Base-by-base conservation (phyloP, 192 early-diverging fungal species). In the Rhizophagus prolifer region DNA sequence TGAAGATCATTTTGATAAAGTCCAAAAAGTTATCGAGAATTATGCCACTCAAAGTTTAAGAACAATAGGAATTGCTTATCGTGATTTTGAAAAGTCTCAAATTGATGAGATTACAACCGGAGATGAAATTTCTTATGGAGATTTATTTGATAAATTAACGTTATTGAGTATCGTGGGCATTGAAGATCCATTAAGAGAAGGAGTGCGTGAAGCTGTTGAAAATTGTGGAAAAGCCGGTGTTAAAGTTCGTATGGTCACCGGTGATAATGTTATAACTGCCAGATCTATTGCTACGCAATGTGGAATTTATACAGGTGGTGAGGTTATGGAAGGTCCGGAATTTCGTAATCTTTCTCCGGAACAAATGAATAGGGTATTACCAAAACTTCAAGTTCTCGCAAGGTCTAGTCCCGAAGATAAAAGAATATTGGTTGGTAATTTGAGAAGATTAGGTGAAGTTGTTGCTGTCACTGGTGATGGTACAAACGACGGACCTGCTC, bases 391-490 rank as follows among this genome's bases (percentile, higher is more conserved):
- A 79, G 98, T 99, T 21, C 86, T 99, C 58, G 98, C 98, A 34
- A 91, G 98, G 46, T 93, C 91, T 23, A 94, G 92, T 79, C 98
- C 98, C 23, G 88, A 94, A 65, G 98, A 99, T 81, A 99, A 99
- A 81, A 94, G 94, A 80, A 94, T 97, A 76, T 85, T 99, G 23
- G 97, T 99, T 9, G 87, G 91, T 41, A 88, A 92, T 76, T 85
- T 99, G 73, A 95, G 94, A 80, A 86, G 91, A 54, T 85, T 97
- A 58, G 94, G 95, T 60, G 95, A 98, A 81, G 94, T 96, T 62
- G 98, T 99, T 7, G 95, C 98, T 0, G 97, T 99, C 0, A 99
- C 97, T 54, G 98, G 98, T 36, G 98, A 99, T 85, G 98, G 98
- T 12, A 98, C 98, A n/a, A 99, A 99, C 82, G 98, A 99, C 81